Evolutionary conservation across 352 stramenopile genomes (phyloP), one percentile per base, ranked within the genome.

Genomic region (Globisporangium rhizosaccharum): DNA sequence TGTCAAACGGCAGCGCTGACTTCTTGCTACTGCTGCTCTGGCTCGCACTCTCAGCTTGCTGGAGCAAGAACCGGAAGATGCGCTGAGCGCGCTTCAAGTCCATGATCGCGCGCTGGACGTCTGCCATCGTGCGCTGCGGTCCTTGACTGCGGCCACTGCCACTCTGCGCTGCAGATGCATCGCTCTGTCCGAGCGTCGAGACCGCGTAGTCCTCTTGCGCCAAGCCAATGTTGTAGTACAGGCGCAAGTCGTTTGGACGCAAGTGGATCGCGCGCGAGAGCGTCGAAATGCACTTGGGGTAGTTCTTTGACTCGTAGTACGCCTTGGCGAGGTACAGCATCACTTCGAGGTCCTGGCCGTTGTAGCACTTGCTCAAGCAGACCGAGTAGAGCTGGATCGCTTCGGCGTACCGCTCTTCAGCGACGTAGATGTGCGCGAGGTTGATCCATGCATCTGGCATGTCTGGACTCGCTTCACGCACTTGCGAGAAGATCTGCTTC

Each of bases 371-470:
- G 59, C 62, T 90, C 42, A 96, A 71, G 61, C 82, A 96, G 56
- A 96, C 96, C 42, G 96, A 94, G 67, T 98, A 98, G 55, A 98
- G 86, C 71, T 98, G 92, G 50, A 98, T 92, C 25, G 94, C 94
- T 67, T 98, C 96, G 28, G 92, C 83, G 66, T 98, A 97, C 37
- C 97, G 96, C 66, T 98, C 96, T 73, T 98, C 94, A 0, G 94
- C 94, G 10, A 99, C 82, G 63, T 98, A 98, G 64, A 98, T 97
- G 65, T 99, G 96, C 15, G 92, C 96, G 7, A 99, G 80, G 72
- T 99, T 99, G 70, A 99, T 90, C 70, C 96, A 97, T 11, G 94
- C 86, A 67, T 98, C 96, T 0, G 92, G 88, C 76, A 98, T 97
- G 60, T 98, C 96, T 0, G 92, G 91, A 56, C 88, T 98, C 4